Evolutionary conservation across 441 rosid species (phyloP).

Genomic region (Manihot esculenta): DNA sequence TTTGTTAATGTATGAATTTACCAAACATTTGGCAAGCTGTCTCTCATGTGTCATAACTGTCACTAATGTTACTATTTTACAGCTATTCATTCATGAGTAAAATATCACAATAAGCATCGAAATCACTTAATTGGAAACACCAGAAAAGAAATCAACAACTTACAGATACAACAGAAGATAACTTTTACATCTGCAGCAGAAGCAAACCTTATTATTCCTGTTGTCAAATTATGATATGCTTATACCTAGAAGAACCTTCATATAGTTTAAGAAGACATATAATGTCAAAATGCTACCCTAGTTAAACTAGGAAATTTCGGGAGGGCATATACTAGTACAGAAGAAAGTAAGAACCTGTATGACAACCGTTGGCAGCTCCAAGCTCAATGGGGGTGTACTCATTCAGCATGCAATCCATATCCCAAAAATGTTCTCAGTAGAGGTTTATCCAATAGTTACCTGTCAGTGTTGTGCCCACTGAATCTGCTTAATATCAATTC

Average conservation of each 20-base stretch:
- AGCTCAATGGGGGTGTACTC: slow-evolving; percentile 13
- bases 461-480: slow-evolving; percentile 92
- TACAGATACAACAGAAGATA: slow-evolving; percentile 10
- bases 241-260: slow-evolving; percentile 5
- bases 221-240: slow-evolving; percentile 9
- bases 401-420: slow-evolving; percentile 8
- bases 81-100: not conserved
- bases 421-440: not conserved
- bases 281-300: slow-evolving; percentile 17
- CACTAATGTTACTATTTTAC: not conserved
- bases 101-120: not conserved
- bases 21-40: not conserved
- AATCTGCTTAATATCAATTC: slow-evolving; percentile 81
- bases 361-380: slow-evolving; percentile 10
- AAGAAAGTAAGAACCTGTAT: slow-evolving; percentile 21
- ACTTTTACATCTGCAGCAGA: slow-evolving; percentile 12
- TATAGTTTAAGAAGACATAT: slow-evolving; percentile 14
- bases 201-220: slow-evolving; percentile 21
- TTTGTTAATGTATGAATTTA: not conserved
- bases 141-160: not conserved
- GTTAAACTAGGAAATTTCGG: slow-evolving; percentile 23
- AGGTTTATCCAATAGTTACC: slow-evolving; percentile 1
- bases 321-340: slow-evolving; percentile 21
- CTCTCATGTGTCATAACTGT: not conserved
- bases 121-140: not conserved